A percentile compares a stretch with the other conserved stretches of the same genome.
Evolutionary conservation across 768 basidiomycete genomes (phyloP).

Genomic region (Pleurotus citrinopileatus): DNA sequence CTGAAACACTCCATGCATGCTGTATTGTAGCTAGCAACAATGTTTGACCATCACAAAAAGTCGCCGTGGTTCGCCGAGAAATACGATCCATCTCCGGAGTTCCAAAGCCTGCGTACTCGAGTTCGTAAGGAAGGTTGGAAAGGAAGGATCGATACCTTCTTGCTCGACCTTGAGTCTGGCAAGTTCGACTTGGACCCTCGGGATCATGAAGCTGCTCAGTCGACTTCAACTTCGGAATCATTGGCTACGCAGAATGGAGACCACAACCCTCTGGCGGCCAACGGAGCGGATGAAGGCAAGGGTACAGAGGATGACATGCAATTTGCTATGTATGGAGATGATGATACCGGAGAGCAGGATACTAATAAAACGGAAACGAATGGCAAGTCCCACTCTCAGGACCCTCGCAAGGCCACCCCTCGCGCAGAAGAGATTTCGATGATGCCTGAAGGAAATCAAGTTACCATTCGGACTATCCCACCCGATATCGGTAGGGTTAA

Average conservation of each 20-base stretch:
- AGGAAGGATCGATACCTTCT: conserved; percentile 66
- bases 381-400: conserved; percentile 46
- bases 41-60: conserved; percentile 93
- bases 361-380: conserved; percentile 52
- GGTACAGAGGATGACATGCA: conserved; percentile 69
- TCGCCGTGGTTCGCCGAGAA: conserved; percentile 98
- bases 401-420: conserved; percentile 38
- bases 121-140: conserved; percentile 86
- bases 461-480: conserved; percentile 94
- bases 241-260: conserved; percentile 36
- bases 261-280: conserved; percentile 31
- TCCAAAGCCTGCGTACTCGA: conserved; percentile 67
- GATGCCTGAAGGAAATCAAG: conserved; percentile 78
- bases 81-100: conserved; percentile 79
- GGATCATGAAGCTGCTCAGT: conserved; percentile 52
- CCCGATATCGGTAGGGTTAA: conserved; percentile 89
- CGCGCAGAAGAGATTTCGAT: conserved; percentile 74
- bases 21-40: conserved; percentile 81
- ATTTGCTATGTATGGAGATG: conserved; percentile 65
- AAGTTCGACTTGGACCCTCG: conserved; percentile 78
- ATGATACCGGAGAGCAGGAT: conserved; percentile 31
- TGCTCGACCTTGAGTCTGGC: conserved; percentile 79
- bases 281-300: conserved; percentile 56
- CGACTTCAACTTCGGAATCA: conserved; percentile 51
- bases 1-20: conserved; percentile 30